Conservation (phyloP, 2,329 filamentous ascomycete species). For the Diplocarpon mali region DNA sequence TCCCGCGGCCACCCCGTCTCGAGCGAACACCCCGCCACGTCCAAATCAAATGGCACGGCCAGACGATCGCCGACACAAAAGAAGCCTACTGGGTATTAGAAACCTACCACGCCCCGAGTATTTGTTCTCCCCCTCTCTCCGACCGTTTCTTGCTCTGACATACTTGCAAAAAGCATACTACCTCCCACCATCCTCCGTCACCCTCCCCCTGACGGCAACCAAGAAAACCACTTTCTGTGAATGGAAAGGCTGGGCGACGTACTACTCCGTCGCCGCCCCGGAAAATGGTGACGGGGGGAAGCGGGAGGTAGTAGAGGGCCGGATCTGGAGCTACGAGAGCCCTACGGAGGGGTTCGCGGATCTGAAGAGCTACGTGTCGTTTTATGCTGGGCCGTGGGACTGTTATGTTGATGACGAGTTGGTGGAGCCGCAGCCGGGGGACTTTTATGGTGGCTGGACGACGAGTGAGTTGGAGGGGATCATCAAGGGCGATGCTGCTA, state of each 20-base stretch:
- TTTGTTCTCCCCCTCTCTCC: not conserved
- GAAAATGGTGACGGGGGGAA: slow-evolving; percentile 12
- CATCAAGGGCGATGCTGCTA: slow-evolving; percentile 32
- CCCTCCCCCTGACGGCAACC: slow-evolving; percentile 36
- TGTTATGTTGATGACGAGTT: slow-evolving; percentile 51
- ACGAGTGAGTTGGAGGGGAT: slow-evolving; percentile 46
- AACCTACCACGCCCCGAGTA: slow-evolving; percentile 51
- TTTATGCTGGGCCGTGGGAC: slow-evolving; percentile 51
- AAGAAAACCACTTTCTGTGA: slow-evolving; percentile 40
- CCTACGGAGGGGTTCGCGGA: slow-evolving; percentile 40
- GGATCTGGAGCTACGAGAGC: slow-evolving; percentile 48
- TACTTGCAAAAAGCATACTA: slow-evolving; percentile 40
- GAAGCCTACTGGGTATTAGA: slow-evolving; percentile 52
- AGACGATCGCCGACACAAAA: slow-evolving; percentile 45
- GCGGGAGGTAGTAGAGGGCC: slow-evolving; percentile 33
- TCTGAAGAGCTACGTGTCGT: slow-evolving; percentile 45
- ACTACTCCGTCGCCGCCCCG: slow-evolving; percentile 35
- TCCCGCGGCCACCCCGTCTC: slow-evolving; percentile 46
- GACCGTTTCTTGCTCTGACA: not conserved
- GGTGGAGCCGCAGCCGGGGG: slow-evolving; percentile 47
- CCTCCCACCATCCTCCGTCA: slow-evolving; percentile 40
- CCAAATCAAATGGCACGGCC: slow-evolving; percentile 43
- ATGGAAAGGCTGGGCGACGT: slow-evolving; percentile 50
- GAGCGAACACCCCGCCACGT: slow-evolving; percentile 43
- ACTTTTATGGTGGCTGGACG: slow-evolving; percentile 56